A percentile compares a stretch with the other conserved stretches of the same genome.
These are phyloP conservation scores for Tillandsia fasciculata DNA, from an alignment of 176 grass and related monocot genomes.

Conservation along the genomic window DNA sequence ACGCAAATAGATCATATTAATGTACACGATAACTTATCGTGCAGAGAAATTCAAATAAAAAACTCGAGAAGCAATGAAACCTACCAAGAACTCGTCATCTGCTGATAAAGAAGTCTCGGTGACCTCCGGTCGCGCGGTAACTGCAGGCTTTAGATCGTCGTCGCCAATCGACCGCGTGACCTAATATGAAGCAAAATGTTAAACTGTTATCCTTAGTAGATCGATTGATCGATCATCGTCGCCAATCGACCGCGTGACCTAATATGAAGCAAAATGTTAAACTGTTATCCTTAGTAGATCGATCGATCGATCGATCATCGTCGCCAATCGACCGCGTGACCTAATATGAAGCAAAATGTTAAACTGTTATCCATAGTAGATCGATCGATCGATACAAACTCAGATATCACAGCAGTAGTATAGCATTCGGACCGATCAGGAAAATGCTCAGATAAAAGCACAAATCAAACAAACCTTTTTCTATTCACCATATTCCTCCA, in stretches of 20 bases:
- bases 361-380: neutral
- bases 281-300: neutral
- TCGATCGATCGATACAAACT: too few relatives aligned
- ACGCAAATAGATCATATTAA: neutral
- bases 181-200: constrained; percentile 32
- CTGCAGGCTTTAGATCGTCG: constrained; percentile 91
- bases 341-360: constrained; percentile 33
- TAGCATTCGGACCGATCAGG: too few relatives aligned
- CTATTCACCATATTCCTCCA: too few relatives aligned
- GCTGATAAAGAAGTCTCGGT: constrained; percentile 56
- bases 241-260: constrained; percentile 93
- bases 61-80: constrained; percentile 10
- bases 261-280: constrained; percentile 18
- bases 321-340: constrained; percentile 93
- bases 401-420: too few relatives aligned
- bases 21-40: neutral
- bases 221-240: too few relatives aligned
- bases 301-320: constrained; percentile 35
- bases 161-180: constrained; percentile 93
- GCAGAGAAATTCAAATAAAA: neutral
- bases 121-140: constrained; percentile 80
- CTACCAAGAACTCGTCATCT: constrained; percentile 80
- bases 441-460: too few relatives aligned
- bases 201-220: too few relatives aligned
- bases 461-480: too few relatives aligned